Percentiles rank a stretch among this genome's conserved stretches.
Evolutionary conservation across 192 early-diverging fungal genomes (phyloP).

Genomic region (Chytriomyces sp.): DNA sequence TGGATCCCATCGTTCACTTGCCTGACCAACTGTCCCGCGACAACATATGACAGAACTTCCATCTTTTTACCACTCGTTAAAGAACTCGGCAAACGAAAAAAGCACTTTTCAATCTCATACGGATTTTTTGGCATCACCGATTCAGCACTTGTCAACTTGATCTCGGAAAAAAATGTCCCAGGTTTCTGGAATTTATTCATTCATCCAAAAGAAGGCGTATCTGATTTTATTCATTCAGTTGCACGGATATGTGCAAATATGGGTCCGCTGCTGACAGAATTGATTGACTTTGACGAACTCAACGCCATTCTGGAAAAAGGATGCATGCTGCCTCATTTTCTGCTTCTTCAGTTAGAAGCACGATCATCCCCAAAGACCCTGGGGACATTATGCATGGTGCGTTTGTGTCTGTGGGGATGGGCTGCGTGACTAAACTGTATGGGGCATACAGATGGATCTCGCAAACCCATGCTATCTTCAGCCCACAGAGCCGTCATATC

Average conservation of each 20-base stretch:
- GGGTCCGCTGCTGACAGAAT: neutral
- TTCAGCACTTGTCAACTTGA: conserved; percentile 9
- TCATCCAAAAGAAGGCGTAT: neutral
- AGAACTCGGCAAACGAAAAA: neutral
- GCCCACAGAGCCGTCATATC: conserved; percentile 21
- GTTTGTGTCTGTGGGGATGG: neutral
- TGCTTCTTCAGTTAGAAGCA: conserved; percentile 6
- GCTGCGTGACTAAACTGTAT: neutral
- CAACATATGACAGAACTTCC: neutral
- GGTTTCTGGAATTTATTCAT: neutral
- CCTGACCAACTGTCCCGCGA: neutral
- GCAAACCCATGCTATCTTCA: conserved; percentile 15
- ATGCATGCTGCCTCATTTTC: conserved; percentile 4
- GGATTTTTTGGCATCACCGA: conserved; percentile 25
- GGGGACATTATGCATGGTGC: conserved; percentile 14
- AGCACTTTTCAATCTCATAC: neutral
- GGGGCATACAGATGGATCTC: conserved; percentile 21
- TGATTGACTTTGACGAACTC: neutral
- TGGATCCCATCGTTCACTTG: neutral
- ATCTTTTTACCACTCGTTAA: neutral
- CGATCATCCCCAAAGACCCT: neutral
- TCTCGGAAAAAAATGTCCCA: conserved; percentile 3
- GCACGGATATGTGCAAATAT: neutral
- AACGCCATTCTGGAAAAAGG: conserved; percentile 1
- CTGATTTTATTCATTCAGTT: neutral